Evolutionary conservation across 225 moss, liverwort and hornwort species (phyloP).

Genomic region (Polytrichum commune): DNA sequence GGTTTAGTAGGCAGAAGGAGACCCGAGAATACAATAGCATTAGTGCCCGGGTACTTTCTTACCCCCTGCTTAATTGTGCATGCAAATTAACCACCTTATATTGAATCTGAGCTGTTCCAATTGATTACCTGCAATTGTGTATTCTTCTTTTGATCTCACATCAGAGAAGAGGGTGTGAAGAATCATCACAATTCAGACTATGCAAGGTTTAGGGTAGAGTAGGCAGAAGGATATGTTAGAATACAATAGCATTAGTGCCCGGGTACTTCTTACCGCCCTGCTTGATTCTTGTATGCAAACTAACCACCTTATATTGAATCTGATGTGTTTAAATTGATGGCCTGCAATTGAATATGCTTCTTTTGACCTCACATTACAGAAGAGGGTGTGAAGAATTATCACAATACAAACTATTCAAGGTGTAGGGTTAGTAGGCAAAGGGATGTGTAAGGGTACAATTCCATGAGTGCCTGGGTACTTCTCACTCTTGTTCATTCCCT

Average conservation of each 20-base stretch:
- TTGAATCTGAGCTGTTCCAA: neutral
- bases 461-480: constrained; percentile 36
- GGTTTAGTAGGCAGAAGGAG: too few relatives aligned
- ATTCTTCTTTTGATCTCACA: too few relatives aligned
- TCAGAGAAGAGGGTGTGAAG: too few relatives aligned
- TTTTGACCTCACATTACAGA: too few relatives aligned
- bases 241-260: constrained; percentile 14
- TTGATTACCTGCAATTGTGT: neutral
- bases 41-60: constrained; percentile 45
- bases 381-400: too few relatives aligned
- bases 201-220: too few relatives aligned
- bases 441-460: too few relatives aligned
- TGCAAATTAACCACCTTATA: neutral
- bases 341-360: neutral
- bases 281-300: neutral
- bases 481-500: too few relatives aligned
- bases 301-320: neutral
- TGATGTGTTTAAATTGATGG: neutral
- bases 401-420: too few relatives aligned
- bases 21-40: neutral
- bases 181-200: too few relatives aligned
- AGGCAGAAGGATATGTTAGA: too few relatives aligned
- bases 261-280: constrained; percentile 37
- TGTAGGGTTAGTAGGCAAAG: too few relatives aligned
- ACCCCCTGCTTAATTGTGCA: neutral